A percentile compares a stretch with the other conserved stretches of the same genome.
These are phyloP conservation scores for Naganishia sp. DNA, from an alignment of 1,284 basidiomycete species.

Conservation along the genomic window DNA sequence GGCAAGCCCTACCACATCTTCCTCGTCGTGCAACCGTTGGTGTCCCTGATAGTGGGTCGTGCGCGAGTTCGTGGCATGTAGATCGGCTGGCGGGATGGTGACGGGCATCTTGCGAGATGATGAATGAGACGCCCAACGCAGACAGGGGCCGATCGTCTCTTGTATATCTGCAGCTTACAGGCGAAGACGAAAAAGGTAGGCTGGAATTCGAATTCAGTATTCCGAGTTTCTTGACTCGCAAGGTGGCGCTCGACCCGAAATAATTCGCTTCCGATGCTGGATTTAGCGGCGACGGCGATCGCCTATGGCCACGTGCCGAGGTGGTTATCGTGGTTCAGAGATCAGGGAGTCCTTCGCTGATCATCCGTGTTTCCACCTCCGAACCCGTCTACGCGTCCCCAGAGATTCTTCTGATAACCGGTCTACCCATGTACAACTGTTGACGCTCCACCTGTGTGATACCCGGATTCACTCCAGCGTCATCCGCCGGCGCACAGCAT, in stretches of 20 bases:
- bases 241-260: constrained; percentile 26
- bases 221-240: neutral
- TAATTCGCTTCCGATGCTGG: constrained; percentile 15
- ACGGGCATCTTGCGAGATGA: constrained; percentile 26
- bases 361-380: neutral
- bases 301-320: neutral
- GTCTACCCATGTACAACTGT: too few relatives aligned
- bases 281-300: constrained; percentile 10
- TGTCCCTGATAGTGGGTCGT: constrained; percentile 19
- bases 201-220: too few relatives aligned
- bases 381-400: too few relatives aligned
- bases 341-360: too few relatives aligned
- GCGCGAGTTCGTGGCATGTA: constrained; percentile 18
- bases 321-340: neutral
- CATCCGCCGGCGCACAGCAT: constrained; percentile 15
- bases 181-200: too few relatives aligned
- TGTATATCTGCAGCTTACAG: too few relatives aligned
- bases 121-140: neutral
- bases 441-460: too few relatives aligned
- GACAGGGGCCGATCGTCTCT: too few relatives aligned
- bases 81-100: constrained; percentile 27
- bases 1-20: constrained; percentile 31
- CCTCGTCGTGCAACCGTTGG: constrained; percentile 22
- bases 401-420: too few relatives aligned
- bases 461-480: constrained; percentile 11